These are phyloP conservation scores for Neonothopanus nambi DNA, from an alignment of 1,284 basidiomycete species.

Conservation along the genomic window DNA sequence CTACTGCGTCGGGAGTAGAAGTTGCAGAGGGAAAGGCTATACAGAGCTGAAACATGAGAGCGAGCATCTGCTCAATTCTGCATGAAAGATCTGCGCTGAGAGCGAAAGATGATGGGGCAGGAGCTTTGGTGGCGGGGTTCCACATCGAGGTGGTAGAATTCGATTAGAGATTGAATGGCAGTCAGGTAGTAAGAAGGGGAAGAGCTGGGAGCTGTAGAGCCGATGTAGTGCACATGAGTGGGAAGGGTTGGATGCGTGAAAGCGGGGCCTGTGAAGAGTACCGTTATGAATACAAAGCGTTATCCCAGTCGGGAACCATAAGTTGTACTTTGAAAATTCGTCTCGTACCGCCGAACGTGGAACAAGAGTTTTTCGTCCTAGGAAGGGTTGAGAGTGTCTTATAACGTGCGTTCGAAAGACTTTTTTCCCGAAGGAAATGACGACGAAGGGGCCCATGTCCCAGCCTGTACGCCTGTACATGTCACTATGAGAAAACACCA, in stretches of 20 bases:
- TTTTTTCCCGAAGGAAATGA: constrained; percentile 95
- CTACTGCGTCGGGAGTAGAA: too few species aligned
- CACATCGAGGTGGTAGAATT: constrained; percentile 73
- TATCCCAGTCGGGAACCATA: constrained; percentile 93
- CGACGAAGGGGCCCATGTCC: constrained; percentile 98
- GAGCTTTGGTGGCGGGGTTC: constrained; percentile 38
- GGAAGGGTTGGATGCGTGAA: constrained; percentile 82
- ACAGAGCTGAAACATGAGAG: too few species aligned
- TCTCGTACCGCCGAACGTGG: constrained; percentile 90
- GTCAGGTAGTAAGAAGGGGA: constrained; percentile 79
- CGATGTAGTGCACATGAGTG: constrained; percentile 80
- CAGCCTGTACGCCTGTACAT: constrained; percentile 79
- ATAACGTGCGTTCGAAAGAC: constrained; percentile 93
- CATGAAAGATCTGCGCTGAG: constrained; percentile 26
- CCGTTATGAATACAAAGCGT: constrained; percentile 30
- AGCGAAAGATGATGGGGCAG: constrained; percentile 20
- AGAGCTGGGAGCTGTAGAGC: constrained; percentile 75
- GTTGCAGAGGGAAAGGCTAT: too few species aligned
- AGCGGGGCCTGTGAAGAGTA: constrained; percentile 63
- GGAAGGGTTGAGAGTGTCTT: constrained; percentile 84
- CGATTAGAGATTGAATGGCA: constrained; percentile 67
- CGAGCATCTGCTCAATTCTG: too few species aligned
- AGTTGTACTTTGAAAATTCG: constrained; percentile 76
- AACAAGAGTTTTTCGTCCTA: constrained; percentile 98
- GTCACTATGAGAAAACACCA: constrained; percentile 53